Evolutionary conservation across 495 filamentous ascomycete genomes (phyloP).

Genomic region (Trichoderma asperelloides): DNA sequence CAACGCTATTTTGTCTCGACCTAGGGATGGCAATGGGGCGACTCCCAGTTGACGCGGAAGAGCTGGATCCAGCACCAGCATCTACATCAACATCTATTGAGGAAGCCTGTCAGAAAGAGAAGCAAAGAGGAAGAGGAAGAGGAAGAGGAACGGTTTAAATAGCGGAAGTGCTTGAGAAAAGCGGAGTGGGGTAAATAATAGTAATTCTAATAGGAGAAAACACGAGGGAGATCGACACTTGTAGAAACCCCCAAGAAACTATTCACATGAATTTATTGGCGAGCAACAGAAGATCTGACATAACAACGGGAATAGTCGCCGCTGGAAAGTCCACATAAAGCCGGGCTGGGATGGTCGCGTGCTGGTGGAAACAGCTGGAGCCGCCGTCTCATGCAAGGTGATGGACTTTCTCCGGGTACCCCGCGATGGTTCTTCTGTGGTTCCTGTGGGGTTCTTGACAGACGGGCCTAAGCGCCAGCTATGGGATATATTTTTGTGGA

Average conservation of each 20-base stretch:
- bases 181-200: too few species aligned
- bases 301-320: not conserved
- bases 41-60: slow-evolving; percentile 16
- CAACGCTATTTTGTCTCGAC: slow-evolving; percentile 21
- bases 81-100: not conserved
- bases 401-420: not conserved
- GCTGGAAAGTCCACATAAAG: not conserved
- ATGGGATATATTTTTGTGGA: not conserved
- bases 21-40: slow-evolving; percentile 39
- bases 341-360: not conserved
- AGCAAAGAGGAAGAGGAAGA: not conserved
- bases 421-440: not conserved
- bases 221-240: not conserved
- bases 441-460: not conserved
- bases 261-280: not conserved
- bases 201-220: too few species aligned
- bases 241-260: not conserved
- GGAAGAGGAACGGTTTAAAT: not conserved
- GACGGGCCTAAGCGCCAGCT: not conserved
- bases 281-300: not conserved
- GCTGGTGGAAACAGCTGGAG: not conserved
- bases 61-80: not conserved
- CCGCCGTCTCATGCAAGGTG: not conserved
- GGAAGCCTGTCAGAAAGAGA: not conserved
- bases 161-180: not conserved